These are phyloP conservation scores for Leccinum pellstonianum DNA, from an alignment of 768 basidiomycete species.

Conservation along the genomic window DNA sequence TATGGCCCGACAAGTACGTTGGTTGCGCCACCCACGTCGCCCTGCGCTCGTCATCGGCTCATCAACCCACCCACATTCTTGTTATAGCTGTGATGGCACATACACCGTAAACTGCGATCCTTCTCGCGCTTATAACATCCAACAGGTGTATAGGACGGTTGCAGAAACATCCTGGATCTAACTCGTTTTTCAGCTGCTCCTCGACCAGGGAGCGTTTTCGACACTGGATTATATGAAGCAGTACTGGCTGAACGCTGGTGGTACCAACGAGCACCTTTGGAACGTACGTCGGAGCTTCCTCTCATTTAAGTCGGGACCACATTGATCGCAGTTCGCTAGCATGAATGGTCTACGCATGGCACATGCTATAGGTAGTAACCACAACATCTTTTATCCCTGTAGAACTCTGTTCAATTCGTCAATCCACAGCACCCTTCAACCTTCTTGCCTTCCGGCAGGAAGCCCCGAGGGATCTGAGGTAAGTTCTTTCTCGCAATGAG, in stretches of 20 bases:
- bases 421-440: constrained; percentile 50
- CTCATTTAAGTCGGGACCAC: not conserved
- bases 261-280: constrained; percentile 66
- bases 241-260: constrained; percentile 64
- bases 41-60: not conserved
- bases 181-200: constrained; percentile 46
- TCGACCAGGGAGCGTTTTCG: constrained; percentile 50
- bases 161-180: not conserved
- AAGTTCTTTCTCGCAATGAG: not conserved
- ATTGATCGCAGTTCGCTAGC: constrained; percentile 35
- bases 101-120: constrained; percentile 38
- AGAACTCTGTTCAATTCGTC: not conserved
- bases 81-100: constrained; percentile 52
- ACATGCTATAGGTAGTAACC: constrained; percentile 40
- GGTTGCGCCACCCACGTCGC: not conserved
- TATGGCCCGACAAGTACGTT: constrained; percentile 65
- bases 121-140: constrained; percentile 46
- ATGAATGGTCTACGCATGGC: constrained; percentile 72
- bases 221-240: constrained; percentile 60
- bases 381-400: not conserved
- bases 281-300: constrained; percentile 43
- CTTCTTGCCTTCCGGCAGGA: constrained; percentile 56
- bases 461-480: constrained; percentile 62
- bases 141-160: constrained; percentile 30
- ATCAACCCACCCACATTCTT: not conserved